Percentiles rank a stretch among this genome's conserved stretches.
Conservation (phyloP, 495 filamentous ascomycete genomes). For the Xylaria scruposa region DNA sequence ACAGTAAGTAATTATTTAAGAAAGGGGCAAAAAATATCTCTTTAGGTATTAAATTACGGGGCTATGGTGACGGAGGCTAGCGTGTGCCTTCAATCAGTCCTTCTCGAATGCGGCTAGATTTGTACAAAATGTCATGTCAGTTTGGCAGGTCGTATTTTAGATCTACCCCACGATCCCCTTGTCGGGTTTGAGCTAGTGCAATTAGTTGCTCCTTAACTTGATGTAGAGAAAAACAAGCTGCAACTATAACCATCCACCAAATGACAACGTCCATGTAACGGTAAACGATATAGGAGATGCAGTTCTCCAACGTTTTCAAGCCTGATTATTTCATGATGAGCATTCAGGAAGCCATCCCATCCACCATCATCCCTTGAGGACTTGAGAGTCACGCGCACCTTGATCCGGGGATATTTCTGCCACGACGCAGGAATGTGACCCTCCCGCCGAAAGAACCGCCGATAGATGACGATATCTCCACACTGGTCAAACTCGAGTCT, state of each 20-base stretch:
- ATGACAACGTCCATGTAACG: background rate
- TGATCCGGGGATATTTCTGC: background rate
- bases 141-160: background rate
- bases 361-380: background rate
- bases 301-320: background rate
- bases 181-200: background rate
- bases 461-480: constrained; percentile 7
- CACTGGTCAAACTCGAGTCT: background rate
- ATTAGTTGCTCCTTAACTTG: background rate
- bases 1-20: background rate
- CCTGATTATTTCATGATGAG: background rate
- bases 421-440: background rate
- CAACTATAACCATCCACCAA: background rate
- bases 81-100: background rate
- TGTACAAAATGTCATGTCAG: background rate
- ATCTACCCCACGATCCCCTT: constrained; percentile 1
- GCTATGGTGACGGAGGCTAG: background rate
- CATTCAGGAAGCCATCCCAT: background rate
- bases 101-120: background rate
- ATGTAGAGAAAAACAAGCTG: background rate
- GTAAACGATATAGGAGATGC: background rate
- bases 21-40: background rate
- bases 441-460: constrained; percentile 10
- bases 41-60: background rate
- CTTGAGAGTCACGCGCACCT: background rate